Base-by-base conservation (phyloP, 1,139 yeast species). In the Yamadazyma atmosphaerica region DNA sequence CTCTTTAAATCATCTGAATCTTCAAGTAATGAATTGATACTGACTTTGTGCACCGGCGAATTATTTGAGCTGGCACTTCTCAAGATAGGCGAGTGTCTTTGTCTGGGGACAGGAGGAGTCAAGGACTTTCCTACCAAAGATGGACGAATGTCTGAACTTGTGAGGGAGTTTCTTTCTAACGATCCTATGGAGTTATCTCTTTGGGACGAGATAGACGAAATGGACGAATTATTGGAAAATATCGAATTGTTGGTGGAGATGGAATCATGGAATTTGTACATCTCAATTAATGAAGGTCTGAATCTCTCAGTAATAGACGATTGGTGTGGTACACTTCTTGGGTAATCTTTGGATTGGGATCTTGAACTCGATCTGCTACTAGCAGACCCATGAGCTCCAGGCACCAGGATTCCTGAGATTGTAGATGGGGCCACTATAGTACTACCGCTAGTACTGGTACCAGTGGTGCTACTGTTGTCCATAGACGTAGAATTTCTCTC, bases 261-360 rank as follows among this genome's bases (percentile, higher is more conserved):
- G n/a, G 52, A 40, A 34, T 45, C 52, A 6, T 49, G 49, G 16
- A 34, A 40, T 36, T 42, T 46, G 32, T 72, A 71, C 29, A 70
- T 49, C 44, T 73, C 78, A 28, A 68, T 51, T 31, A 73, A 55
- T 2, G 77, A 69, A 0, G 77, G 77, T 37, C 78, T 59, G 33
- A 72, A 47, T 33, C 60, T 56, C 23, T 69, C 71, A 15, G 56
- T 16, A 31, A 11, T 34, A 33, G 44, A 16, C 41, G 43, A 16
- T 37, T 18, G 42, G 24, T 15, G 36, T 27, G 42, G 41, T 3
- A 42, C 12, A 16, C 46, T 42, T 26, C 44, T 28, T 3, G 47
- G 39, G 32, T 38, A 36, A 14, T 42, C 44, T 16, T 26, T 27
- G 10, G 38, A 34, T 28, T 36, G 33, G 7, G 40, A 41, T n/a